Percentiles rank a stretch among this genome's conserved stretches.
These are phyloP conservation scores for Alternaria angustiovoidea DNA, from an alignment of 2,329 filamentous ascomycete species.

Conservation along the genomic window DNA sequence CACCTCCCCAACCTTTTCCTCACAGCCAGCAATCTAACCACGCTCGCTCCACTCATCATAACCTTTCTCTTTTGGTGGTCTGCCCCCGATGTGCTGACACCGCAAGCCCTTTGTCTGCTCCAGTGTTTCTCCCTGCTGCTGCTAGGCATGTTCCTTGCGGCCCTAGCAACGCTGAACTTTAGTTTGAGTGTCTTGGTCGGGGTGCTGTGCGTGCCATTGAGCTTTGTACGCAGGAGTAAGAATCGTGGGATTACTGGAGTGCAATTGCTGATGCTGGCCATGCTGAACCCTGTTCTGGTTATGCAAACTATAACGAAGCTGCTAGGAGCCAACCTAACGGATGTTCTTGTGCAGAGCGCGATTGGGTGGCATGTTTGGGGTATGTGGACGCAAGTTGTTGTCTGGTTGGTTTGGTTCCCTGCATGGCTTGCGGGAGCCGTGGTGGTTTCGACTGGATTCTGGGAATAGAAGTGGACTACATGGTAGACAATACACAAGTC, in stretches of 20 bases:
- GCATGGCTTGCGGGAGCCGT: conserved; percentile 75
- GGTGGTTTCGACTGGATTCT: conserved; percentile 38
- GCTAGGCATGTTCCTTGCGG: conserved; percentile 88
- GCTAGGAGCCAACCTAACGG: conserved; percentile 52
- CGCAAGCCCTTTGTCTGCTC: conserved; percentile 78
- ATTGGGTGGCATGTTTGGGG: conserved; percentile 92
- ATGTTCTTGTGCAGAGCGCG: conserved; percentile 74
- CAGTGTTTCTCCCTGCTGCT: conserved; percentile 93
- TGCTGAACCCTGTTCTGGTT: conserved; percentile 47
- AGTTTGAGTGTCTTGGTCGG: conserved; percentile 87
- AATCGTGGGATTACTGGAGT: conserved; percentile 16
- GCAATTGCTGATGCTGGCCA: conserved; percentile 31
- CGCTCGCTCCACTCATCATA: conserved; percentile 43
- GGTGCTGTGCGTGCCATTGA: conserved; percentile 77
- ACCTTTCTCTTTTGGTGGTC: conserved; percentile 37
- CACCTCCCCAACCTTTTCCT: conserved; percentile 37
- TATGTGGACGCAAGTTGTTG: conserved; percentile 84
- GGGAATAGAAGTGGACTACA: conserved; percentile 13
- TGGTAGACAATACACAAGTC: not conserved
- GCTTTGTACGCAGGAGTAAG: conserved; percentile 66
- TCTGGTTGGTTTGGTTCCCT: conserved; percentile 98
- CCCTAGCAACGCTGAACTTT: conserved; percentile 95
- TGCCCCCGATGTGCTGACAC: conserved; percentile 59
- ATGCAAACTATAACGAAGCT: conserved; percentile 36
- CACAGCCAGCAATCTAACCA: conserved; percentile 43